Conservation (phyloP, 495 filamentous ascomycete genomes). For the Daldinia decipiens region DNA sequence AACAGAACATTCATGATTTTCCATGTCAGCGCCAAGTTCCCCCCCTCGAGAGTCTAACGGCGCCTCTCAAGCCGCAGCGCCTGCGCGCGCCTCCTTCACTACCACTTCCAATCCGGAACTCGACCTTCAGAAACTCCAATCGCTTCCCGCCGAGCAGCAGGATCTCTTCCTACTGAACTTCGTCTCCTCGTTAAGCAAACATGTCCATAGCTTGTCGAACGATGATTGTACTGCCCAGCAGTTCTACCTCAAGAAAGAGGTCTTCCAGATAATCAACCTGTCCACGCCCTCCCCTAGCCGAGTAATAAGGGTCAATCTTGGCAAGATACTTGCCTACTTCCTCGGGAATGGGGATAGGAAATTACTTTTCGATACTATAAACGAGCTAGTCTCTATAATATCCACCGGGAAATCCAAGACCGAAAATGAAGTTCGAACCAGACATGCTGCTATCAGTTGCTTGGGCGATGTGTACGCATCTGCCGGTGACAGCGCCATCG, state of each 20-base stretch:
- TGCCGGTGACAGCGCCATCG: slow-evolving; percentile 93
- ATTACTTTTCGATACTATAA: slow-evolving; percentile 91
- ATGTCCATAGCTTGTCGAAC: slow-evolving; percentile 76
- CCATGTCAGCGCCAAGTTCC: slow-evolving; percentile 43
- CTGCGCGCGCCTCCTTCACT: slow-evolving; percentile 43
- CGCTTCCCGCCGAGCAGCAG: slow-evolving; percentile 93
- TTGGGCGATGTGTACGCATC: slow-evolving; percentile 87
- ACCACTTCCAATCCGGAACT: slow-evolving; percentile 69
- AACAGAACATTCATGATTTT: slow-evolving; percentile 32
- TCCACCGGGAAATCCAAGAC: slow-evolving; percentile 82
- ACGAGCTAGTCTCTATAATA: slow-evolving; percentile 81
- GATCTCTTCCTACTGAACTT: slow-evolving; percentile 93
- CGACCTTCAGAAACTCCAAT: slow-evolving; percentile 86
- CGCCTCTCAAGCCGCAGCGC: slow-evolving; percentile 45
- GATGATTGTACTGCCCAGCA: slow-evolving; percentile 89
- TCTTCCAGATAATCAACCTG: slow-evolving; percentile 91
- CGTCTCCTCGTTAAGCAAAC: slow-evolving; percentile 80
- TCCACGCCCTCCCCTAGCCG: slow-evolving; percentile 84
- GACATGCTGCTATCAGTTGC: slow-evolving; percentile 90
- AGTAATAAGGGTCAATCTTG: slow-evolving; percentile 88
- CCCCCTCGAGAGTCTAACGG: slow-evolving; percentile 41
- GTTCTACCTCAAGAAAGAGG: slow-evolving; percentile 85
- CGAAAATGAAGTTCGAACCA: slow-evolving; percentile 68
- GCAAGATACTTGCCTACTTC: slow-evolving; percentile 82
- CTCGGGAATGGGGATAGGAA: slow-evolving; percentile 91